These are phyloP conservation scores for Henckelia pumila DNA, from an alignment of 257 asterid genomes.

Conservation along the genomic window DNA sequence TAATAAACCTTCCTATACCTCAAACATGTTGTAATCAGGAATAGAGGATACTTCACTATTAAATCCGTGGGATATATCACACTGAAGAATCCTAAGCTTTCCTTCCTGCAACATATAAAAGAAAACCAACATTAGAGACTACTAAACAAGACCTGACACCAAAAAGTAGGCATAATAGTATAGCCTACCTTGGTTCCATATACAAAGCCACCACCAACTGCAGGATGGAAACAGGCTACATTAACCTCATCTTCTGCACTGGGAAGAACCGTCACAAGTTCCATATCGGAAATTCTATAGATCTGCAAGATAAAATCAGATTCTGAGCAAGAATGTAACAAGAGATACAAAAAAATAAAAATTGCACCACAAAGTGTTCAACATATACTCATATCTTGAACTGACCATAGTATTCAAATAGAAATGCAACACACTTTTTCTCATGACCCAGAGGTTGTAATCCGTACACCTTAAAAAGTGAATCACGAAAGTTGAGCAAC, in stretches of 20 bases:
- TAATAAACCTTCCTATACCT: constrained; percentile 46
- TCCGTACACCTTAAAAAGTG: constrained; percentile 14
- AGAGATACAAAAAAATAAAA: background rate
- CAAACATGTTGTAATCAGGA: constrained; percentile 64
- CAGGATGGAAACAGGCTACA: constrained; percentile 96
- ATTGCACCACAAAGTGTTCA: constrained; percentile 3
- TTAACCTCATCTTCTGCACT: constrained; percentile 98
- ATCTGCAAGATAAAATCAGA: constrained; percentile 43
- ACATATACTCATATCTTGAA: constrained; percentile 8
- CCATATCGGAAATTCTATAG: constrained; percentile 91
- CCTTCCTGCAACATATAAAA: constrained; percentile 69
- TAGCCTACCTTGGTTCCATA: constrained; percentile 89
- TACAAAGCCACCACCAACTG: constrained; percentile 93
- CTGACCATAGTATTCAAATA: background rate
- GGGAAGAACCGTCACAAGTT: constrained; percentile 92
- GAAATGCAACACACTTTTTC: constrained; percentile 8
- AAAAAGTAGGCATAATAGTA: background rate
- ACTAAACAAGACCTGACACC: constrained; percentile 3
- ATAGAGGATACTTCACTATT: constrained; percentile 37
- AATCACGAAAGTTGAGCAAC: background rate
- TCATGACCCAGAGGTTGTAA: background rate
- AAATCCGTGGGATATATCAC: constrained; percentile 53
- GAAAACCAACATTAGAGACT: constrained; percentile 14
- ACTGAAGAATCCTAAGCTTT: constrained; percentile 85
- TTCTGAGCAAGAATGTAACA: constrained; percentile 16